Conservation (phyloP, 129 eudicot species). For the Kitagawia praeruptora region DNA sequence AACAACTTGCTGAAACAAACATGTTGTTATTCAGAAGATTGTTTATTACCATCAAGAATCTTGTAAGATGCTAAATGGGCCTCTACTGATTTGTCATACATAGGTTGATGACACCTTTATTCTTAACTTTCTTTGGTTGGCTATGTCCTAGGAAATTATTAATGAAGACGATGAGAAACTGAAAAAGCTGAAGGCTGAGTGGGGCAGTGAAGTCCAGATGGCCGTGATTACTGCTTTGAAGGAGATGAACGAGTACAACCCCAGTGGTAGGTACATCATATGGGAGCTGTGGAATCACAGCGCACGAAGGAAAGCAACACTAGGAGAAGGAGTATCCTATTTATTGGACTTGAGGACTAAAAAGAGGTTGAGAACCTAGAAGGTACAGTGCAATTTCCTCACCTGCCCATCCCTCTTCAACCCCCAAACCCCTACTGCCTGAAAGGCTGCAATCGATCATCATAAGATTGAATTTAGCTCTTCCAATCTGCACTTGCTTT, state of each 20-base stretch:
- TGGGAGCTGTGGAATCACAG: background rate
- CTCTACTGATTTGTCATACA: background rate
- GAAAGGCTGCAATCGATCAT: background rate
- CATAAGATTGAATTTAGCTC: background rate
- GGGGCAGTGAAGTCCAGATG: slow-evolving; percentile 23
- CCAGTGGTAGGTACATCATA: slow-evolving; percentile 6
- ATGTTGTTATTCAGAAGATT: background rate
- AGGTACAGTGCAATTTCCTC: background rate
- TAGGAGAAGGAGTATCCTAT: background rate
- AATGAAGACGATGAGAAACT: slow-evolving; percentile 32
- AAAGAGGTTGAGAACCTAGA: slow-evolving; percentile 1
- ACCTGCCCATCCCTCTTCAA: background rate
- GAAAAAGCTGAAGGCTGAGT: slow-evolving; percentile 18
- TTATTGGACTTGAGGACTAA: slow-evolving; percentile 1
- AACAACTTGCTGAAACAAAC: background rate
- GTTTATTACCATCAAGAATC: background rate
- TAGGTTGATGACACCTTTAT: background rate
- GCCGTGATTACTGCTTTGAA: slow-evolving; percentile 21
- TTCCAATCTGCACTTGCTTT: background rate
- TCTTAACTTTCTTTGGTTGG: background rate
- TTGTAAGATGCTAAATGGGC: background rate
- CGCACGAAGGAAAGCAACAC: background rate
- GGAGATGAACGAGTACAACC: slow-evolving; percentile 12
- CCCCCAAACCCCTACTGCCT: slow-evolving; percentile 2
- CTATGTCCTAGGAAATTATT: slow-evolving; percentile 19